phyloP scores from a whole-genome alignment of 306 rosid species.

The Alnus rubra region DNA sequence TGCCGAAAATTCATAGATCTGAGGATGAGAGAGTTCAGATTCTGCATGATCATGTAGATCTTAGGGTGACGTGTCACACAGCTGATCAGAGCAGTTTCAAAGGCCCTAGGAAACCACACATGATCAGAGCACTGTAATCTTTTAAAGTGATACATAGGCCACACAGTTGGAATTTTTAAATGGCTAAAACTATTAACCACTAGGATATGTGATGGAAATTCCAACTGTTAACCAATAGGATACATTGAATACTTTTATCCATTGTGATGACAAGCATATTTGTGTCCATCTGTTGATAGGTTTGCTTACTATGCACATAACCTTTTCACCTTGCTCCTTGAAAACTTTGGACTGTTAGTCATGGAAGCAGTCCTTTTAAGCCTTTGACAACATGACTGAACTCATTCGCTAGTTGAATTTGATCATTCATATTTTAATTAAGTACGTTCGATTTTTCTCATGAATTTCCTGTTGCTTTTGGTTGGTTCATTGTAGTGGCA shows the following conservation, averaged over 20 bases:
- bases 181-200: background rate
- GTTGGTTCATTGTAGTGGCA: conserved; percentile 72
- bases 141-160: background rate
- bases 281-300: background rate
- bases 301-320: background rate
- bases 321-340: background rate
- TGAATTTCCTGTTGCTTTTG: conserved; percentile 6
- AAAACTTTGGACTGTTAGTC: background rate
- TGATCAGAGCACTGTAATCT: background rate
- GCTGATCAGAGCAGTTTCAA: background rate
- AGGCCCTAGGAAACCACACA: background rate
- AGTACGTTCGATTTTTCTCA: conserved; percentile 5
- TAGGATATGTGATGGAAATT: background rate
- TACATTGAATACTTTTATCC: background rate
- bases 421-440: conserved; percentile 13
- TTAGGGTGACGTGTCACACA: background rate
- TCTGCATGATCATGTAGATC: background rate
- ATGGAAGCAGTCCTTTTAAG: background rate
- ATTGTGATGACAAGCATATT: background rate
- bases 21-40: background rate
- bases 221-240: background rate
- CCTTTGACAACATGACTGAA: background rate
- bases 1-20: background rate
- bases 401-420: background rate
- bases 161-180: background rate